Base-by-base conservation (phyloP, 2,329 filamentous ascomycete species). In the Talaromyces piceae region DNA sequence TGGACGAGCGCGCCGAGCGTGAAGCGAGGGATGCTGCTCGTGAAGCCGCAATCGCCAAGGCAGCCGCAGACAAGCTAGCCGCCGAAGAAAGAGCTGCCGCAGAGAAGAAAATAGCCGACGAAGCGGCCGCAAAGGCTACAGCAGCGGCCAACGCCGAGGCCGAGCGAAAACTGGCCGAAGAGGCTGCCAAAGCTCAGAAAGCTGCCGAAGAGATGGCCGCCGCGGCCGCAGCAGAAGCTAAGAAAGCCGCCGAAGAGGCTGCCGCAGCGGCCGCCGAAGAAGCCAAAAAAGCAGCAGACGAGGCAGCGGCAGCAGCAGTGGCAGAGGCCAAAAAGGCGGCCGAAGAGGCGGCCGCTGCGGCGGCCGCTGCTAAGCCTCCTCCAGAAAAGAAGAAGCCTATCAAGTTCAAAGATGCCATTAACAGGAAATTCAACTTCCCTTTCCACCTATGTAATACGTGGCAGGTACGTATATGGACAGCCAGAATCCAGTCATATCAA, bases 361-460 rank as follows among this genome's bases (percentile, higher is more conserved):
- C 60, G 11, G 59, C 61, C 30, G 62, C 65, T 11, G 62, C 62
- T n/a, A 63, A 57, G 25, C 63, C 67, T n/a, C 73, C 76, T 2
- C 75, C 79, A n/a, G 74, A 77, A 51, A 76, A 77, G 58, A 87
- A 88, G 67, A 76, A 83, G 41, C 88, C 87, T 2, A 88, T 95
- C 66, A 85, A 84, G 59, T 95, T 95, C 73, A 94, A 94, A 70
- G 91, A 96, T 65, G 90, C 90, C 1, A 83, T 96, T 13, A 88
- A 88, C 27, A 80, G 91, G 58, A 95, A 94, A 68, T 96, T 94
- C 67, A 93, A 83, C 69, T 95, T 96, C 63, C 91, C 91, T 1
- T 95, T 85, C 70, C 82, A 91, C 56, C 68, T 94, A 26, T 95
- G 90, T 68, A 82, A 83, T 62, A 93, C 84, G 2, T 94, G 89